Evolutionary conservation across 768 basidiomycete species (phyloP).

Genomic region (Termitomyces sp.): DNA sequence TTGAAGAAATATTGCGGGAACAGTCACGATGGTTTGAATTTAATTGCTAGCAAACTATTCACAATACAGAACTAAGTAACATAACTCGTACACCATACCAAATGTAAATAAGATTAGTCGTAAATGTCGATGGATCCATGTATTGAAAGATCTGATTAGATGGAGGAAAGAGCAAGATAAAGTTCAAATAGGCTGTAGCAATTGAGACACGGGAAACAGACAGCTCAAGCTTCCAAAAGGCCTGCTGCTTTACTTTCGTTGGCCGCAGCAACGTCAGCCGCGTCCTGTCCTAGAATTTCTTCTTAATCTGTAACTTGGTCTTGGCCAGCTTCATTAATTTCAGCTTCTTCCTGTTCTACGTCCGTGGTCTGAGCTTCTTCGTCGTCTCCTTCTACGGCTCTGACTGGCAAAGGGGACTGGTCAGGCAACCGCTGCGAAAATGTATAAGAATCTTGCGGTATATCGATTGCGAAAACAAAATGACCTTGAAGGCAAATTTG

Average conservation of each 20-base stretch:
- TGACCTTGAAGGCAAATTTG: conserved; percentile 79
- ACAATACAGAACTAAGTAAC: too few relatives aligned
- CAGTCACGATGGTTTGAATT: too few relatives aligned
- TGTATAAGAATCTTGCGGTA: not conserved
- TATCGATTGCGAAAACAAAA: not conserved
- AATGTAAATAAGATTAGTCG: too few relatives aligned
- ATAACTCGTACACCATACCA: too few relatives aligned
- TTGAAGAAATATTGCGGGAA: too few relatives aligned
- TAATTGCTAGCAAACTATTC: too few relatives aligned
- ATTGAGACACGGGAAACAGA: not conserved
- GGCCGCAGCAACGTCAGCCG: not conserved
- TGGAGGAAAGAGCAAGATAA: not conserved
- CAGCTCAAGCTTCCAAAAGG: not conserved
- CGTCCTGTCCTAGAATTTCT: not conserved
- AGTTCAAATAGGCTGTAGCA: not conserved
- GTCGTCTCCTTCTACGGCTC: conserved; percentile 11
- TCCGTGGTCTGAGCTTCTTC: conserved; percentile 13
- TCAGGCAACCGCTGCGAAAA: conserved; percentile 45
- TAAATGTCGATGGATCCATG: too few relatives aligned
- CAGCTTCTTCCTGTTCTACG: not conserved
- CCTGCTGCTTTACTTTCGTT: not conserved
- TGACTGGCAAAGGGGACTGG: conserved; percentile 49
- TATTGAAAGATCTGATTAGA: not conserved
- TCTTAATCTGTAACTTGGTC: not conserved
- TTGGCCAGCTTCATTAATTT: not conserved